phyloP scores from a whole-genome alignment of 2,329 filamentous ascomycete genomes.

The Monilinia fructigena region DNA sequence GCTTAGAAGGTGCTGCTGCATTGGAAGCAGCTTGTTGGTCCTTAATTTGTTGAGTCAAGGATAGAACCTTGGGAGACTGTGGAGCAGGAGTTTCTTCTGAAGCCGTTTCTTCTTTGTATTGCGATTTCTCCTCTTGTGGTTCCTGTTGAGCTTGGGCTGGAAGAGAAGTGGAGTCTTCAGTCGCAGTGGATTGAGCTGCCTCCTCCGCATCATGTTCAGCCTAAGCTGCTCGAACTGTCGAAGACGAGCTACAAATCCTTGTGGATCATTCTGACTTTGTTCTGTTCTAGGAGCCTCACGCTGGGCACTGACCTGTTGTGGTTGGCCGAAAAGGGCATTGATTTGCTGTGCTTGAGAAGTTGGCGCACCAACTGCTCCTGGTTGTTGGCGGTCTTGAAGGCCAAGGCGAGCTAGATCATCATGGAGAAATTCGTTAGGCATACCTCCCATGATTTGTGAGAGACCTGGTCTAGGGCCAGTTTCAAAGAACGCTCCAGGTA shows the following conservation, averaged over 20 bases:
- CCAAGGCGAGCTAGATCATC: slow-evolving; percentile 73
- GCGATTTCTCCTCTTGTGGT: slow-evolving; percentile 27
- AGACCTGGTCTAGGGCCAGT: slow-evolving; percentile 46
- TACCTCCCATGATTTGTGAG: slow-evolving; percentile 41
- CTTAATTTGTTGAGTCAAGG: slow-evolving; percentile 74
- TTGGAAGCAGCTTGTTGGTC: slow-evolving; percentile 58
- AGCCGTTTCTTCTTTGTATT: slow-evolving; percentile 20
- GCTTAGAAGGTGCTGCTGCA: slow-evolving; percentile 51
- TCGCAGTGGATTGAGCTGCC: slow-evolving; percentile 31
- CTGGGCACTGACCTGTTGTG: slow-evolving; percentile 32
- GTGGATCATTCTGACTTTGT: slow-evolving; percentile 59
- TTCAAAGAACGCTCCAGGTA: slow-evolving; percentile 65
- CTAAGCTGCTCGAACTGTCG: slow-evolving; percentile 80
- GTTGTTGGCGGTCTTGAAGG: slow-evolving; percentile 42
- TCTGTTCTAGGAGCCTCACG: slow-evolving; percentile 61
- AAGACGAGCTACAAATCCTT: slow-evolving; percentile 63
- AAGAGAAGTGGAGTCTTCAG: slow-evolving; percentile 37
- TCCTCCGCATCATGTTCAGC: slow-evolving; percentile 65
- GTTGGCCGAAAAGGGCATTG: slow-evolving; percentile 36
- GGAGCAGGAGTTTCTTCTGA: slow-evolving; percentile 28
- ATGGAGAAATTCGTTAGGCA: slow-evolving; percentile 57
- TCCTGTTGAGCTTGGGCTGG: slow-evolving; percentile 32
- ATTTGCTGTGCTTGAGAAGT: slow-evolving; percentile 38
- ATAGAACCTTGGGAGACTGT: slow-evolving; percentile 54
- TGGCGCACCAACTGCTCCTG: slow-evolving; percentile 30